Percentiles rank a stretch among this genome's conserved stretches.
Evolutionary conservation across 257 asterid genomes (phyloP).

Genomic region (Misopates orontium): DNA sequence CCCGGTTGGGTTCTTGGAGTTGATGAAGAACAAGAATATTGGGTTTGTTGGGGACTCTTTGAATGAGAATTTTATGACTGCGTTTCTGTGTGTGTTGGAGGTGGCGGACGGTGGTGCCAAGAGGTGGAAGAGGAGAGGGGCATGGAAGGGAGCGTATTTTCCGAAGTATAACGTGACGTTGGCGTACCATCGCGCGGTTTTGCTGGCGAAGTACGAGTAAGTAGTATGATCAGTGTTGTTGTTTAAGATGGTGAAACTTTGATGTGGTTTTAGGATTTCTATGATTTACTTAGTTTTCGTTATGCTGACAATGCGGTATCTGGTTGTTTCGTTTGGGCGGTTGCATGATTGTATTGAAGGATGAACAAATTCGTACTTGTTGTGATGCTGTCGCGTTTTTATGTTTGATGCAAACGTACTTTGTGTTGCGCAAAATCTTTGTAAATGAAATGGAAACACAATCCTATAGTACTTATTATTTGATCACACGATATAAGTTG

Average conservation of each 20-base stretch:
- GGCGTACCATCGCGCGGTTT: slow-evolving; percentile 91
- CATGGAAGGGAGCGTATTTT: slow-evolving; percentile 95
- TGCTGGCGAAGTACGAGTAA: slow-evolving; percentile 82
- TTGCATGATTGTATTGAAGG: slow-evolving; percentile 2
- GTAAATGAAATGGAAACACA: slow-evolving; percentile 11
- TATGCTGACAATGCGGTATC: slow-evolving; percentile 1
- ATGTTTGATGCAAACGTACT: slow-evolving; percentile 9
- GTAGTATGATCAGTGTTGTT: slow-evolving; percentile 24
- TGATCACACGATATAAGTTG: background rate
- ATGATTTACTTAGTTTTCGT: slow-evolving; percentile 9
- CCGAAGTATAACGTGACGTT: slow-evolving; percentile 88
- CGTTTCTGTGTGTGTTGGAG: slow-evolving; percentile 74
- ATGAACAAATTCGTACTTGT: background rate
- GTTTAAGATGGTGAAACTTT: background rate
- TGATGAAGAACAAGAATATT: slow-evolving; percentile 73
- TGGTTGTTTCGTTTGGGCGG: background rate
- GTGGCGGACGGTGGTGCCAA: slow-evolving; percentile 70
- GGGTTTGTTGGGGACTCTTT: slow-evolving; percentile 96
- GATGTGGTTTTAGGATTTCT: slow-evolving; percentile 11
- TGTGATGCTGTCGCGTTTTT: background rate
- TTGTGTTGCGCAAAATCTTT: slow-evolving; percentile 15
- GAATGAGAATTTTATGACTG: slow-evolving; percentile 82
- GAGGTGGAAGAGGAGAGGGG: slow-evolving; percentile 97
- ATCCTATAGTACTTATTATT: background rate
- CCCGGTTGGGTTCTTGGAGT: slow-evolving; percentile 61